Evolutionary conservation across 2,329 filamentous ascomycete species (phyloP).

Genomic region (Botrytis fabae): DNA sequence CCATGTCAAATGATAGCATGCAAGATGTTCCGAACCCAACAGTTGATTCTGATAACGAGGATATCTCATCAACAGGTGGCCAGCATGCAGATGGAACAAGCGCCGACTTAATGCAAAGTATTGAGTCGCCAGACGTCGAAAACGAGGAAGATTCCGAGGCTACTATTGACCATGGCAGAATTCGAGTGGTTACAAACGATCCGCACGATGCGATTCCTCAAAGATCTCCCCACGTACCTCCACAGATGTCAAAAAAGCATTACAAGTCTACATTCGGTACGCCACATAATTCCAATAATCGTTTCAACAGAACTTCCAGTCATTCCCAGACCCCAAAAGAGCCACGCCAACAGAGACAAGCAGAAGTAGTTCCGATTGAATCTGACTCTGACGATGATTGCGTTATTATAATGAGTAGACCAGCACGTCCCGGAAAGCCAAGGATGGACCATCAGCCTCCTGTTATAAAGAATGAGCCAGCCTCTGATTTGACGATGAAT

Average conservation of each 20-base stretch:
- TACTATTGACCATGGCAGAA: background rate
- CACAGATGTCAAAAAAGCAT: background rate
- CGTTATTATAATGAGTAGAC: background rate
- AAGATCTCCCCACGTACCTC: background rate
- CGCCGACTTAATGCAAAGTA: background rate
- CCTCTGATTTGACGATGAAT: background rate
- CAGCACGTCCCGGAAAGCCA: background rate
- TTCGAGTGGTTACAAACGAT: background rate
- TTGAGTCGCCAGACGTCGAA: background rate
- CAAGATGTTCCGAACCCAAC: background rate
- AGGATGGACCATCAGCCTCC: background rate
- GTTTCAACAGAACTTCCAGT: background rate
- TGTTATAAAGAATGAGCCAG: background rate
- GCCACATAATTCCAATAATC: background rate
- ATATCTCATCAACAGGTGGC: background rate
- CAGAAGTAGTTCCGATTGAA: background rate
- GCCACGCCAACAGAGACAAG: background rate
- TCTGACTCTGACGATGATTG: conserved; percentile 13
- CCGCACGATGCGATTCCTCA: background rate
- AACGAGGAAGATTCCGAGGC: background rate
- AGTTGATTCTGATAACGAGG: background rate
- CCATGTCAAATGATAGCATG: background rate
- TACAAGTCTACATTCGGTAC: background rate
- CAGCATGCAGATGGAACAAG: background rate
- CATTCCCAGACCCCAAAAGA: background rate